These are phyloP conservation scores for Mycosarcoma mackinlayi DNA, from an alignment of 1,284 basidiomycete species.

Conservation along the genomic window DNA sequence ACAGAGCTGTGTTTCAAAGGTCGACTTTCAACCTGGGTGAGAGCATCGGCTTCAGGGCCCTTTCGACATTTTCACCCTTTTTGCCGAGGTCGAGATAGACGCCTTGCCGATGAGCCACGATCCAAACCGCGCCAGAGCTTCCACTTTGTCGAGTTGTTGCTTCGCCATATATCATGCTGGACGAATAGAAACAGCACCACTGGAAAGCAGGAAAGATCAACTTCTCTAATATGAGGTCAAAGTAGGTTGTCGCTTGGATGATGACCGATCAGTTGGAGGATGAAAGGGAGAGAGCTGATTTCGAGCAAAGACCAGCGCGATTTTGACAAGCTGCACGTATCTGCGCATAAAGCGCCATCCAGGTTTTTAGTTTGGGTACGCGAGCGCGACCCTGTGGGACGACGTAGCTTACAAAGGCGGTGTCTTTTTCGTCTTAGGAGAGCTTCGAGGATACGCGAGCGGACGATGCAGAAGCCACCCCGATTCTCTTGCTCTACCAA, in stretches of 20 bases:
- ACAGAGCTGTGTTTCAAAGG: not conserved
- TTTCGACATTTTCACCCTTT: not conserved
- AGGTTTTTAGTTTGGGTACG: not conserved
- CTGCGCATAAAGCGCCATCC: constrained; percentile 9
- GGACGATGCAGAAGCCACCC: too few species aligned
- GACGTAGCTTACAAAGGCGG: too few species aligned
- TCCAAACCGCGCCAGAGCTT: constrained; percentile 30
- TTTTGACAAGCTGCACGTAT: constrained; percentile 26
- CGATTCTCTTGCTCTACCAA: too few species aligned
- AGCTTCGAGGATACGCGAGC: too few species aligned
- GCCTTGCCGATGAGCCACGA: not conserved
- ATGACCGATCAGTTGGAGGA: not conserved
- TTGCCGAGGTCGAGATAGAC: constrained; percentile 19
- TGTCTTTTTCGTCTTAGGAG: too few species aligned
- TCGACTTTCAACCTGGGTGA: constrained; percentile 6
- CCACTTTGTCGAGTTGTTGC: constrained; percentile 5
- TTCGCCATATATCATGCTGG: not conserved
- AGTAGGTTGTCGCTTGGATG: not conserved
- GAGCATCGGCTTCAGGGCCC: not conserved
- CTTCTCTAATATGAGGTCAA: not conserved
- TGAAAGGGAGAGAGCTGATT: not conserved
- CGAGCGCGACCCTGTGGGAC: constrained; percentile 4
- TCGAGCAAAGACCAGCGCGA: constrained; percentile 15
- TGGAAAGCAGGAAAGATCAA: not conserved
- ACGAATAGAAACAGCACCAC: not conserved